phyloP scores from a whole-genome alignment of 306 rosid species.

The Rosa multiflora region DNA sequence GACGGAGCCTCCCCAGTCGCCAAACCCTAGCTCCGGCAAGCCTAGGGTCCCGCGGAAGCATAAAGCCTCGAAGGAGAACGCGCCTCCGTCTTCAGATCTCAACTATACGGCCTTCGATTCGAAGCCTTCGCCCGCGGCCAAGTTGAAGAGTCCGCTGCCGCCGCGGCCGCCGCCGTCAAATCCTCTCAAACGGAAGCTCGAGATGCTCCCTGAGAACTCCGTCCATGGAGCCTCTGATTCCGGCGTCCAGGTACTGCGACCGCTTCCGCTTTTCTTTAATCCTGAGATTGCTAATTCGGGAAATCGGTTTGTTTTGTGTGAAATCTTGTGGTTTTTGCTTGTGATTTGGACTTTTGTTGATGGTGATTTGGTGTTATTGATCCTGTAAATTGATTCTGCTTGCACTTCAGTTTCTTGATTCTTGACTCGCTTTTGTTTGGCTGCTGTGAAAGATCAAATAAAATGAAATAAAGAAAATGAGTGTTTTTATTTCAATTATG shows the following conservation, averaged over 20 bases:
- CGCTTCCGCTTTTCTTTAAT: no score
- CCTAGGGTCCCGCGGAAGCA: conserved; percentile 51
- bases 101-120: conserved; percentile 33
- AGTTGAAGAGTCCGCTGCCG: conserved; percentile 73
- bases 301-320: not conserved
- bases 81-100: conserved; percentile 68
- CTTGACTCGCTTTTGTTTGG: not conserved
- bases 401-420: not conserved
- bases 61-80: conserved; percentile 70
- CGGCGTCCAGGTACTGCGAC: conserved; percentile 70
- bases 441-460: no score
- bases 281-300: not conserved
- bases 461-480: not conserved
- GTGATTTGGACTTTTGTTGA: not conserved
- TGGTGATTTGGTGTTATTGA: conserved; percentile 9
- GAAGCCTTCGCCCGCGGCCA: conserved; percentile 58
- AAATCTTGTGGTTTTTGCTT: not conserved
- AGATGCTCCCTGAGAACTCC: conserved; percentile 46
- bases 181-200: conserved; percentile 96
- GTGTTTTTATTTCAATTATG: not conserved
- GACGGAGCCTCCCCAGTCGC: conserved; percentile 49
- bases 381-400: not conserved
- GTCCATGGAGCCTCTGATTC: conserved; percentile 62
- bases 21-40: conserved; percentile 58
- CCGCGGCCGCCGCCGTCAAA: conserved; percentile 87